A percentile compares a stretch with the other conserved stretches of the same genome.
Conservation (phyloP, 192 early-diverging fungal genomes). For the Allomyces macrogynus region DNA sequence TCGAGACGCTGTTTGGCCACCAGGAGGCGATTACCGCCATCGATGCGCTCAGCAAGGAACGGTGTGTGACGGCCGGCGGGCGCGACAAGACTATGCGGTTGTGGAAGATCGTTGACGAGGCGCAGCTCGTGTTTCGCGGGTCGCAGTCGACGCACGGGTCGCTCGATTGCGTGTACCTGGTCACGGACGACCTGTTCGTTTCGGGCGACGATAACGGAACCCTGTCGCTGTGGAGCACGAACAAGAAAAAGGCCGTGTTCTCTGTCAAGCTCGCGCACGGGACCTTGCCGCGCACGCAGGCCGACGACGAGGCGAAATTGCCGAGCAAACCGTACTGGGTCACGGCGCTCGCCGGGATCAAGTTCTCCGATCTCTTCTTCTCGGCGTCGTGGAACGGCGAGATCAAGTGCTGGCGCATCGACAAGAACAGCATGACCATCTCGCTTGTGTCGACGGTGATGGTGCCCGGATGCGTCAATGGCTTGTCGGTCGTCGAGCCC, state of each 20-base stretch:
- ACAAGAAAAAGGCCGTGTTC: slow-evolving; percentile 82
- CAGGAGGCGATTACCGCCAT: slow-evolving; percentile 75
- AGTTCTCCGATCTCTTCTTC: slow-evolving; percentile 75
- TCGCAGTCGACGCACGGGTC: slow-evolving; percentile 29
- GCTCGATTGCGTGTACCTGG: slow-evolving; percentile 68
- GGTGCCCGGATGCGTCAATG: slow-evolving; percentile 41
- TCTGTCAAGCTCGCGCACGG: slow-evolving; percentile 60
- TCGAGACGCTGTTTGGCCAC: slow-evolving; percentile 96
- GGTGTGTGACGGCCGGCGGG: slow-evolving; percentile 72
- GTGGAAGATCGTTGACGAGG: slow-evolving; percentile 92
- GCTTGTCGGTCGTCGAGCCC: slow-evolving; percentile 4
- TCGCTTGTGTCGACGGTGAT: slow-evolving; percentile 35
- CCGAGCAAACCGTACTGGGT: slow-evolving; percentile 49
- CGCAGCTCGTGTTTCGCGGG: slow-evolving; percentile 77
- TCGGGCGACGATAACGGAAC: slow-evolving; percentile 72
- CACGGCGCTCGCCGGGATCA: slow-evolving; percentile 58
- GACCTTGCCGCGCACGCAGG: not conserved
- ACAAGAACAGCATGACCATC: slow-evolving; percentile 40
- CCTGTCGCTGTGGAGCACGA: slow-evolving; percentile 79
- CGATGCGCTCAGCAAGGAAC: slow-evolving; percentile 63
- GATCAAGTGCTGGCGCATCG: slow-evolving; percentile 72
- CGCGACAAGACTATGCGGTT: slow-evolving; percentile 75
- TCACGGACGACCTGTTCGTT: slow-evolving; percentile 85
- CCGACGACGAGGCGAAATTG: not conserved
- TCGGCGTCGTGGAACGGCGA: slow-evolving; percentile 75